phyloP scores from a whole-genome alignment of 345 rosid genomes.

The Boechera stricta region DNA sequence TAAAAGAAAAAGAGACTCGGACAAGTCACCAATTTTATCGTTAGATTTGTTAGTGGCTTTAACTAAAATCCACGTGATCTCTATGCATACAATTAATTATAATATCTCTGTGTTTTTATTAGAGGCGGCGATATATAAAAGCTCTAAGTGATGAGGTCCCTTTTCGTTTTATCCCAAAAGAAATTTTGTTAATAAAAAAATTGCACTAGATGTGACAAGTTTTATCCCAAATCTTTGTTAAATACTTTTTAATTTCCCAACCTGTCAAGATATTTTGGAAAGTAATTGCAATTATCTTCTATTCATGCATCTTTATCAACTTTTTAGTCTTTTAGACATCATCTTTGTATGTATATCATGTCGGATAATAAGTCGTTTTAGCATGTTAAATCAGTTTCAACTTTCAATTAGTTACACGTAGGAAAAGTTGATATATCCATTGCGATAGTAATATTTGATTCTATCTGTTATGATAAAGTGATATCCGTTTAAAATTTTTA shows the following conservation, averaged over 20 bases:
- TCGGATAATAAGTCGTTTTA: slow-evolving; percentile 26
- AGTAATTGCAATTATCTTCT: slow-evolving; percentile 30
- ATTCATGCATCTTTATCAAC: slow-evolving; percentile 31
- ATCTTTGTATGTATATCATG: slow-evolving; percentile 35
- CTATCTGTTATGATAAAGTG: neutral
- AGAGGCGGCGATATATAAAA: slow-evolving; percentile 30
- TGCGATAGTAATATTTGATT: slow-evolving; percentile 6
- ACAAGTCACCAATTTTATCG: slow-evolving; percentile 42
- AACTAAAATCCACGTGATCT: slow-evolving; percentile 41
- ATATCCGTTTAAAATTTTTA: neutral
- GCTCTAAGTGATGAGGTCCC: slow-evolving; percentile 17
- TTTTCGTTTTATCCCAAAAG: slow-evolving; percentile 24
- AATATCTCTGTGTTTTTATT: slow-evolving; percentile 20
- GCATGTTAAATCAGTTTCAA: neutral
- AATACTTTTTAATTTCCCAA: slow-evolving; percentile 17
- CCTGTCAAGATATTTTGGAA: slow-evolving; percentile 37
- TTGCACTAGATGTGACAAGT: slow-evolving; percentile 29
- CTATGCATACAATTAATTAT: slow-evolving; percentile 6
- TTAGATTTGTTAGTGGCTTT: slow-evolving; percentile 30
- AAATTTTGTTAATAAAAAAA: neutral
- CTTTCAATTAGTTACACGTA: neutral
- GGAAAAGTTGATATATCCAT: slow-evolving; percentile 15
- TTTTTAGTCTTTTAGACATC: slow-evolving; percentile 30
- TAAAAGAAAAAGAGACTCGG: slow-evolving; percentile 35
- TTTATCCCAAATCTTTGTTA: slow-evolving; percentile 39